Base-by-base conservation (phyloP, 2,329 filamentous ascomycete species). In the Pestalotiopsis sp. region DNA sequence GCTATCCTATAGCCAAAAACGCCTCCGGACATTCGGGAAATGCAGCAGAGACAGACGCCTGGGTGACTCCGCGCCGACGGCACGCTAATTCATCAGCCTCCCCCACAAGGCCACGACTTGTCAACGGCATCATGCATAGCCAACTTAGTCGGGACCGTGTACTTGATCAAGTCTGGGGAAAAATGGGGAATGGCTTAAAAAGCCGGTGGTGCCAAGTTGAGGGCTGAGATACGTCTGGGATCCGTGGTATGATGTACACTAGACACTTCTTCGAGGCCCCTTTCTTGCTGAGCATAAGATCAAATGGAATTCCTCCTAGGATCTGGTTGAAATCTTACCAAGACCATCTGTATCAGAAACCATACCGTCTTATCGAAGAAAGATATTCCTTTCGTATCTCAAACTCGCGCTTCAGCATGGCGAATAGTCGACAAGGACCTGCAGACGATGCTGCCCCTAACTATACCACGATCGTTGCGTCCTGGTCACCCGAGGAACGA, bases 401-500 rank as follows among this genome's bases (percentile, higher is more conserved):
- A 9, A 36, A 25, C 3, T 23, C 12, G 2, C 4, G 20, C 23
- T 20, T 13, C 60, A 63, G 31, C 27, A 63, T 63, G 60, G 60
- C 27, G 4, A 36, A 13, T 7, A 63, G 17, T n/a, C 14, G 9
- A n/a, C 58, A 68, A 52, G 25, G 36, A 56, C 36, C 27, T 20
- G 49, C 60, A 13, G 63, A 67, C 60, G 56, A 57, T 14, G 60
- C 60, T 14, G 36, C 61, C 17, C 38, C 65, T 12, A 69, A 75
- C 69, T 75, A 73, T 56, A 64, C 64, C 3, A 67, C 68, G 31
- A 72, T 75, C 57, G 73, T 76, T 4, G 67, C 71, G 12, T 49
- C 69, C 9, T 73, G 72, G 72, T 66, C 71, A 0, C 70, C 71
- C 2, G 84, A 85, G 68, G 80, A 86, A 68, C 80, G 84, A 20